Conservation (phyloP, 2,329 filamentous ascomycete genomes). For the Fusarium veterinarium region DNA sequence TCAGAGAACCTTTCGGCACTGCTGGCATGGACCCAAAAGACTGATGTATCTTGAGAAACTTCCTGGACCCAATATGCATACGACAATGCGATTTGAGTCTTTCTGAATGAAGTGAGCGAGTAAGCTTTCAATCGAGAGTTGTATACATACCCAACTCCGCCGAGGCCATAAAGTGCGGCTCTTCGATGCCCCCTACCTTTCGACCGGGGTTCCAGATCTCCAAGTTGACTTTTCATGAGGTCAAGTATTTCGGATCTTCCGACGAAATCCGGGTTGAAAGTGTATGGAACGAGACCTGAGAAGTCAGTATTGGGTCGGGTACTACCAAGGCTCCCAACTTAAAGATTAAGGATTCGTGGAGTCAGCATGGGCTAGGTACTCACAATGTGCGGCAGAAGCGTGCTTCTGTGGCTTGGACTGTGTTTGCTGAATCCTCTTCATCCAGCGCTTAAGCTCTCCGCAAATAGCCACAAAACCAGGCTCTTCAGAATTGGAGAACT, state of each 20-base stretch:
- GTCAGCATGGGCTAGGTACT: not conserved
- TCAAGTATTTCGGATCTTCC: conserved; percentile 14
- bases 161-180: conserved; percentile 22
- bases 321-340: no score
- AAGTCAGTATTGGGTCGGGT: not conserved
- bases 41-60: conserved; percentile 17
- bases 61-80: conserved; percentile 32
- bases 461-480: conserved; percentile 20
- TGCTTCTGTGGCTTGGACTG: not conserved
- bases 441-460: conserved; percentile 22
- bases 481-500: conserved; percentile 10
- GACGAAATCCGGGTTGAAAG: conserved; percentile 23
- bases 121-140: no score
- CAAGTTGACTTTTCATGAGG: conserved; percentile 1
- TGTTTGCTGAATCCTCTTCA: not conserved
- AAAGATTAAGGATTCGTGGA: no score
- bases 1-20: conserved; percentile 48
- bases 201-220: not conserved
- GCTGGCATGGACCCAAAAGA: conserved; percentile 52
- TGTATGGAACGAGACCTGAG: conserved; percentile 23
- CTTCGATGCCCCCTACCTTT: not conserved
- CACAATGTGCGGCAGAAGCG: not conserved
- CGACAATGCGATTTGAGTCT: conserved; percentile 30
- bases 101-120: not conserved
- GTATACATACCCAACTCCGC: conserved; percentile 27